Percentiles rank a stretch among this genome's conserved stretches.
phyloP scores from a whole-genome alignment of 2,329 filamentous ascomycete species.

The Akanthomyces lecanii region DNA sequence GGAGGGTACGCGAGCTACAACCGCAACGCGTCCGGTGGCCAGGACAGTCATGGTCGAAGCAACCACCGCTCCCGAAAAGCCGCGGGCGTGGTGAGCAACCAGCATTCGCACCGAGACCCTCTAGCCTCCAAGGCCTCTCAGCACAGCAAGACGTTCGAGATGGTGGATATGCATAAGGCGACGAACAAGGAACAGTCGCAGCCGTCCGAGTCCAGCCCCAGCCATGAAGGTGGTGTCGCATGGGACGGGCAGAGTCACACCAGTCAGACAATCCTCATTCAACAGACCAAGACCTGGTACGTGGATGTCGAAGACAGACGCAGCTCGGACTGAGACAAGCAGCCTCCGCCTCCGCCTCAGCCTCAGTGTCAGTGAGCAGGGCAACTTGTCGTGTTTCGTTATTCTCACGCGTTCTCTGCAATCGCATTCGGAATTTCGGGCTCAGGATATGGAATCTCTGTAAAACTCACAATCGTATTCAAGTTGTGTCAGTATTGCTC shows the following conservation, averaged over 20 bases:
- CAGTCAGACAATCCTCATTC: conserved; percentile 17
- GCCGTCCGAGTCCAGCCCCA: neutral
- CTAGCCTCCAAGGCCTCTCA: conserved; percentile 15
- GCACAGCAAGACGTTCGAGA: conserved; percentile 15
- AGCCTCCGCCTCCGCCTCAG: neutral
- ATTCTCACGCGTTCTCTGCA: no score
- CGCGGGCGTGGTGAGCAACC: neutral
- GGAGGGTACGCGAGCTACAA: conserved; percentile 16
- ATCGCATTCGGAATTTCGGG: no score
- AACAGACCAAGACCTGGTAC: conserved; percentile 17
- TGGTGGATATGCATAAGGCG: conserved; percentile 14
- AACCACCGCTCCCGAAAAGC: neutral
- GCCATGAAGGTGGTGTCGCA: neutral
- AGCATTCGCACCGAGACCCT: neutral
- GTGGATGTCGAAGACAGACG: conserved; percentile 15
- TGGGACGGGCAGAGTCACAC: conserved; percentile 17
- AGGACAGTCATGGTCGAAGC: conserved; percentile 14
- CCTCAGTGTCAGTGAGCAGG: neutral
- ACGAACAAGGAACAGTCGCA: neutral
- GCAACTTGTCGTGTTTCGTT: neutral
- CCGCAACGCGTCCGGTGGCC: conserved; percentile 19
- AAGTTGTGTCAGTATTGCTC: no score
- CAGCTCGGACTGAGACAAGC: neutral
- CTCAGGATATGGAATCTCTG: no score
- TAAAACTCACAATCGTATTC: no score